Evolutionary conservation across 495 filamentous ascomycete genomes (phyloP).

Genomic region (Xylaria nigripes): DNA sequence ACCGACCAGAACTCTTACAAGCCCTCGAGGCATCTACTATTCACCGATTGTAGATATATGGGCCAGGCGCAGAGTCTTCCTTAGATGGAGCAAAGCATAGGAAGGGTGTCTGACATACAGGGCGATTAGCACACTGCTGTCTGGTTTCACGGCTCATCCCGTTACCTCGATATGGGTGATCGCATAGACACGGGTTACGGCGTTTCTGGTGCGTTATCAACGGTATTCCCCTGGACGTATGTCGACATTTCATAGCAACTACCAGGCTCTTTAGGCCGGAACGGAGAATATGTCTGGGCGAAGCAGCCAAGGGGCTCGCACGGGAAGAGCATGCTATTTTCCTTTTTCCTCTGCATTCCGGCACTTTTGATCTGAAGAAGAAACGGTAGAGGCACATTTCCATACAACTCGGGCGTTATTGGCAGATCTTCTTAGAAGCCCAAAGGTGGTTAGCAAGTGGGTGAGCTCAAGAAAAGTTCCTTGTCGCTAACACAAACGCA

Average conservation of each 20-base stretch:
- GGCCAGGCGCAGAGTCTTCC: conserved; percentile 3
- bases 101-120: conserved; percentile 5
- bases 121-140: conserved; percentile 1
- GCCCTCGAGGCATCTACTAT: conserved; percentile 80
- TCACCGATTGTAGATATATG: conserved; percentile 22
- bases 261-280: background rate
- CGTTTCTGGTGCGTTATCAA: conserved; percentile 20
- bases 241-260: conserved; percentile 8
- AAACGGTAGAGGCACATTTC: conserved; percentile 18
- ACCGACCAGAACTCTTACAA: conserved; percentile 78
- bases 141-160: conserved; percentile 1
- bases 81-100: conserved; percentile 7
- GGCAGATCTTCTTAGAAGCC: conserved; percentile 25
- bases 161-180: conserved; percentile 10
- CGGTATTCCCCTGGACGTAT: background rate
- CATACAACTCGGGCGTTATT: conserved; percentile 30
- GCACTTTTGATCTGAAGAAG: background rate
- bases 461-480: conserved; percentile 9
- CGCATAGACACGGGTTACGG: conserved; percentile 26
- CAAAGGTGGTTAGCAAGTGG: background rate
- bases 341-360: background rate
- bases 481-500: conserved; percentile 3
- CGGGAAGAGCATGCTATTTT: conserved; percentile 1
- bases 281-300: background rate
- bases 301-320: background rate